Base-by-base conservation (phyloP, 2,329 filamentous ascomycete genomes). In the Claviceps sp. region DNA sequence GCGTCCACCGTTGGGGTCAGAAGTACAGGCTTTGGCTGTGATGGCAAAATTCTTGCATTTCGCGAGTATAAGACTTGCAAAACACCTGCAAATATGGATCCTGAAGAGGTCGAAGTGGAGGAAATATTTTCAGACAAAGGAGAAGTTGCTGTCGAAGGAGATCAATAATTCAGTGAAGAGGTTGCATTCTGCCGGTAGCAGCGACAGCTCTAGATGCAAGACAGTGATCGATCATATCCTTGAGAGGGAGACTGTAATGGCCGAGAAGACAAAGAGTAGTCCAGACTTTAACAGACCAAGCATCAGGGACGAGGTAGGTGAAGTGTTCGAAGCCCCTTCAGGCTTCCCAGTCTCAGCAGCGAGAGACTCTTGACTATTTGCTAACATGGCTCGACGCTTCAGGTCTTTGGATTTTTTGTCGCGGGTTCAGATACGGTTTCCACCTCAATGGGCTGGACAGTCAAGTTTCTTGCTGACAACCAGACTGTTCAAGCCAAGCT, bases 251-350 rank as follows among this genome's bases (percentile, higher is more conserved):
- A 46, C 11, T 22, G 37, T 50, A 1, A 55, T 60, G 0, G 65
- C 67, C 0, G 53, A 60, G 37, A 69, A 66, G 26, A 60, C 58
- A 11, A 61, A 58, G 0, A 57, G 65, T 3, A 41, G 54, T 16
- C 65, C 65, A 0, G 46, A 62, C 10, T 67, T 67, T 26, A 52
- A 62, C 41, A 64, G 59, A 1, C 51, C 55, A 8, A 56, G 53
- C 1, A 64, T 69, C 16, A 57, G 58, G 26, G 64, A 67, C 50
- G 67, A 70, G 58, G 62, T 58, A 46, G 24, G 41, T 44, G 5
- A 11, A 11, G n/a, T 16, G 30, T 26, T 26, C n/a, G 19, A 19
- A 19, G 19, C 19, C 19, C 19, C 19, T 19, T 19, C 19, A 19
- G 19, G 19, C 19, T 19, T 19, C 19, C n/a, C n/a, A 10, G 17